A percentile compares a stretch with the other conserved stretches of the same genome.
These are phyloP conservation scores for Populus tremula DNA, from an alignment of 345 rosid species.

Conservation along the genomic window DNA sequence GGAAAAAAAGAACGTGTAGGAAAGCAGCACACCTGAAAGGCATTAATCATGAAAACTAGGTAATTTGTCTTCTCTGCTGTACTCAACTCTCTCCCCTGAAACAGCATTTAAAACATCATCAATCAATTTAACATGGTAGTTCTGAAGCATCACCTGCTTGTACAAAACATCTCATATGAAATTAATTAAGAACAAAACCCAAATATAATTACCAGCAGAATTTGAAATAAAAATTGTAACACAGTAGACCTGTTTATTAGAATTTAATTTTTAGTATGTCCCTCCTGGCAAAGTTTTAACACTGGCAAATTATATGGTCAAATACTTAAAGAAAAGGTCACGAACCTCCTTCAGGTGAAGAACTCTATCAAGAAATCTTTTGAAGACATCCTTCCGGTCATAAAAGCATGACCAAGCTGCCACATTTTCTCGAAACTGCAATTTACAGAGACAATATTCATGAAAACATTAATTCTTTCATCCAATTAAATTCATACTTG, in stretches of 20 bases:
- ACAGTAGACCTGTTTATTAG: too few species aligned
- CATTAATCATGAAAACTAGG: conserved; percentile 92
- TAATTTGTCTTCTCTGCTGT: conserved; percentile 92
- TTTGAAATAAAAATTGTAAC: too few species aligned
- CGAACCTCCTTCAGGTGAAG: conserved; percentile 87
- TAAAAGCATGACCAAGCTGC: conserved; percentile 96
- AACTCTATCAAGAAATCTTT: conserved; percentile 73
- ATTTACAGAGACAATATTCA: not conserved
- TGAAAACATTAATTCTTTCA: too few species aligned
- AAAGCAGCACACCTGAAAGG: conserved; percentile 75
- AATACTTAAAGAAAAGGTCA: not conserved
- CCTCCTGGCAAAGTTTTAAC: too few species aligned
- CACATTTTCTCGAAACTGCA: conserved; percentile 96
- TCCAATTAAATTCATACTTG: too few species aligned
- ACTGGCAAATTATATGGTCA: too few species aligned
- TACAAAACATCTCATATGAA: too few species aligned
- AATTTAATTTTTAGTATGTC: too few species aligned
- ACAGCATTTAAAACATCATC: conserved; percentile 7
- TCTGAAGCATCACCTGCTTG: too few species aligned
- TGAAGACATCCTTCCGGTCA: conserved; percentile 66
- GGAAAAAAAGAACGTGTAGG: too few species aligned
- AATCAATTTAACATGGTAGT: not conserved
- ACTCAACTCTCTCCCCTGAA: conserved; percentile 79
- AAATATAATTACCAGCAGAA: not conserved
- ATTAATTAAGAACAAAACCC: not conserved